Evolutionary conservation across 352 stramenopile genomes (phyloP).

Genomic region (Saprolegnia parasitica): DNA sequence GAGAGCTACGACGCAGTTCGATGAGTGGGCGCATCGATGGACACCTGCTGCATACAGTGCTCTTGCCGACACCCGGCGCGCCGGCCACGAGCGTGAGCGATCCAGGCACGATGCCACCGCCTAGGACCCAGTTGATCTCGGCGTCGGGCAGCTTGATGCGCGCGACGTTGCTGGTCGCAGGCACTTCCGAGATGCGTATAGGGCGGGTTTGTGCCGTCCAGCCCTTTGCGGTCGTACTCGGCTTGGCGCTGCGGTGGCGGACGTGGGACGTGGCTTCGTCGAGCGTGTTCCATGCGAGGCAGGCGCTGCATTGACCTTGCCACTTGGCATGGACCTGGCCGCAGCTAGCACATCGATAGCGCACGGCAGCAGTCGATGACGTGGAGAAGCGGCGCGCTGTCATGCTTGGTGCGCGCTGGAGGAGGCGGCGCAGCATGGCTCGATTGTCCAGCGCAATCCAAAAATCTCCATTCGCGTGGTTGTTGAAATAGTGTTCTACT

Average conservation of each 20-base stretch:
- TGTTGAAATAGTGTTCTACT: neutral
- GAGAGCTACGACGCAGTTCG: constrained; percentile 49
- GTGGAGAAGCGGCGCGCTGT: neutral
- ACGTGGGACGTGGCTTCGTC: constrained; percentile 42
- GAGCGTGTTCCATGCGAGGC: constrained; percentile 88
- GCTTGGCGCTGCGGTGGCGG: constrained; percentile 47
- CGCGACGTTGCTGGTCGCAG: constrained; percentile 46
- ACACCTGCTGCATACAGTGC: constrained; percentile 46
- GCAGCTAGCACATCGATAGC: constrained; percentile 52
- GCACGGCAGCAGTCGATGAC: neutral
- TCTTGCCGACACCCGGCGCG: constrained; percentile 93
- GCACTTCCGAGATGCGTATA: constrained; percentile 64
- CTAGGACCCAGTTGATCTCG: constrained; percentile 92
- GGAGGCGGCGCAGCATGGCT: neutral
- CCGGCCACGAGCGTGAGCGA: constrained; percentile 93
- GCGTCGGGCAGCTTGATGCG: constrained; percentile 64
- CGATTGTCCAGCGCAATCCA: neutral
- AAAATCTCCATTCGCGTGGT: too few species aligned
- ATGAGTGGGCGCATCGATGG: neutral
- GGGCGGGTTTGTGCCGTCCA: constrained; percentile 40
- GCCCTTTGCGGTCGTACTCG: constrained; percentile 41
- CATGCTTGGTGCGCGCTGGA: neutral
- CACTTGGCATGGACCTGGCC: constrained; percentile 72
- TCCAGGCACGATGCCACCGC: constrained; percentile 92
- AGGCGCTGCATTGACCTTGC: constrained; percentile 83